Evolutionary conservation across 1,139 yeast genomes (phyloP).

Genomic region (Trichomonascaceae sp.): DNA sequence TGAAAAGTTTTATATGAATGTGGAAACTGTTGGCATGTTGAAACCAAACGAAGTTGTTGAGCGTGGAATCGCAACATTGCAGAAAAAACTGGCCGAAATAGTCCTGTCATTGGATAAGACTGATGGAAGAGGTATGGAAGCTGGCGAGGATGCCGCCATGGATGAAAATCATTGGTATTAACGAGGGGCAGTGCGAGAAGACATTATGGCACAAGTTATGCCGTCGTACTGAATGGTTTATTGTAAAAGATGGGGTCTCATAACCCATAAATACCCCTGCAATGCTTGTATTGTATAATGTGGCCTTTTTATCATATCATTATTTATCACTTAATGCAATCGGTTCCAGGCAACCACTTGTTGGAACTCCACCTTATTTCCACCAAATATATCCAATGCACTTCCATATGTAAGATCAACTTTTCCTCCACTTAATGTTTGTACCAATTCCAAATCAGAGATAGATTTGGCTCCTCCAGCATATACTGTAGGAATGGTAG

Average conservation of each 20-base stretch:
- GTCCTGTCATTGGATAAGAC: constrained; percentile 65
- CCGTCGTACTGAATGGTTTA: background rate
- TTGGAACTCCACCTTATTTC: constrained; percentile 62
- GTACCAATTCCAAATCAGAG: constrained; percentile 60
- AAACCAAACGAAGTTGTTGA: constrained; percentile 84
- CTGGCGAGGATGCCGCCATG: constrained; percentile 6
- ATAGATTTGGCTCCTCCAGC: constrained; percentile 93
- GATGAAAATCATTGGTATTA: constrained; percentile 9
- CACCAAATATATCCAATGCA: constrained; percentile 92
- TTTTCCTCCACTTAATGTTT: constrained; percentile 61
- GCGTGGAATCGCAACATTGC: constrained; percentile 77
- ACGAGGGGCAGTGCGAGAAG: background rate
- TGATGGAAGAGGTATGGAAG: constrained; percentile 14
- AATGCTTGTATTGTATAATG: background rate
- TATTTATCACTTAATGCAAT: background rate
- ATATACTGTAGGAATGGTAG: constrained; percentile 71
- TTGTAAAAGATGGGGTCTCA: background rate
- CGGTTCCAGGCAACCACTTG: constrained; percentile 73
- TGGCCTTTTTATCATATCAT: background rate
- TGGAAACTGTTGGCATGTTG: constrained; percentile 87
- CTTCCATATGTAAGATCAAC: constrained; percentile 93
- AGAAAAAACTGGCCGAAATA: constrained; percentile 84
- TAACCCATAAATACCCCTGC: background rate
- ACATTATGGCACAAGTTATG: background rate
- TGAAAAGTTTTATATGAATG: constrained; percentile 71